phyloP scores from a whole-genome alignment of 495 filamentous ascomycete genomes.

The Penicillium malachiteum region DNA sequence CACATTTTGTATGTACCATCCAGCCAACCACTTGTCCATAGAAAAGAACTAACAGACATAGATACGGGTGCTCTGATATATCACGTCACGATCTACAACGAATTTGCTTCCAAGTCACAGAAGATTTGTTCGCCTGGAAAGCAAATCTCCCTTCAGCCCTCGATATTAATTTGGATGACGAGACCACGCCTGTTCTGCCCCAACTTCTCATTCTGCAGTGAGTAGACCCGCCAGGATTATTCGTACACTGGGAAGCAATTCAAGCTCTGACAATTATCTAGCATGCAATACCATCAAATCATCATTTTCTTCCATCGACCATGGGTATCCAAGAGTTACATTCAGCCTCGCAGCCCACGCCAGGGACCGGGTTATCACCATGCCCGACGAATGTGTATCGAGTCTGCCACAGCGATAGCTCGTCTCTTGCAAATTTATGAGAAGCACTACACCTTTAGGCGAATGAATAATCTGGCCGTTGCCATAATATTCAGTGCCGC shows the following conservation, averaged over 20 bases:
- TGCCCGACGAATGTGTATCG: slow-evolving; percentile 48
- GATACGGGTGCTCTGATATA: slow-evolving; percentile 48
- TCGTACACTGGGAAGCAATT: too few species aligned
- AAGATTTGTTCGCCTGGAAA: slow-evolving; percentile 50
- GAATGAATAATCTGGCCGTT: slow-evolving; percentile 52
- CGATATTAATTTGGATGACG: slow-evolving; percentile 40
- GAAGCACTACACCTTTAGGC: slow-evolving; percentile 48
- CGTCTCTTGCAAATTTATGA: slow-evolving; percentile 49
- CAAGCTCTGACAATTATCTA: slow-evolving; percentile 16
- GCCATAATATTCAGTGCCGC: slow-evolving; percentile 52
- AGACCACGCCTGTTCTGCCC: slow-evolving; percentile 37
- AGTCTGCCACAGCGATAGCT: slow-evolving; percentile 46
- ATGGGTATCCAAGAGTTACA: slow-evolving; percentile 51
- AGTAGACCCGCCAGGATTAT: background rate
- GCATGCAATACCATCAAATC: slow-evolving; percentile 55
- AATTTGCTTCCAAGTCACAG: slow-evolving; percentile 40
- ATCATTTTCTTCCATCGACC: slow-evolving; percentile 52
- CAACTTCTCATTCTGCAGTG: slow-evolving; percentile 53
- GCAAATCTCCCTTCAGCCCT: slow-evolving; percentile 43
- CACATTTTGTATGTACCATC: slow-evolving; percentile 42
- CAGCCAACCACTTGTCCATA: background rate
- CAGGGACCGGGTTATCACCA: slow-evolving; percentile 48
- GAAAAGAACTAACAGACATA: slow-evolving; percentile 18
- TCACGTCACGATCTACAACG: slow-evolving; percentile 46
- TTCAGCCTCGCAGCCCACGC: slow-evolving; percentile 43